Base-by-base conservation (phyloP, 208 protist genomes). In the Novymonas esmeraldas region DNA sequence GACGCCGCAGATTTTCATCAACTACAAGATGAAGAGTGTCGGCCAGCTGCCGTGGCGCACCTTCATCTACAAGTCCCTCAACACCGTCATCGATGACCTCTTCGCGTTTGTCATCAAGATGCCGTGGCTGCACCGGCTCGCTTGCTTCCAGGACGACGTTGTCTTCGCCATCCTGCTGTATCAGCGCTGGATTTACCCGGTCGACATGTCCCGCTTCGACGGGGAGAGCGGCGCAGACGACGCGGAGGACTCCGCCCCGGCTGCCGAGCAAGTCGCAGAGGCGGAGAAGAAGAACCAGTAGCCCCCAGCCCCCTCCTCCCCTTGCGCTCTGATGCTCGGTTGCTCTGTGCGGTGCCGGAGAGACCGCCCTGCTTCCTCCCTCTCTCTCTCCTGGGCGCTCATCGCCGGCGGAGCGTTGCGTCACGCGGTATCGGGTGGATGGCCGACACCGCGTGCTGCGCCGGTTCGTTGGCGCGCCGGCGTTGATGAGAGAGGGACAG, bases 31-130 rank as follows among this genome's bases (percentile, higher is more conserved):
- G 73, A 99, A 99, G 81, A 97, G 85, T 24, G 99, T 99, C 6
- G 96, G 97, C 0, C 97, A 99, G 73, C 78, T 99, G 57, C 98
- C 98, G 33, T 99, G 98, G 97, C 87, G 94, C 52, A 98, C 95
- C 2, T 98, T 99, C 76, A 87, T 98, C 29, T 99, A 99, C 77
- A 98, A 99, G 76, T 89, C 90, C 6, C 82, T 99, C 36, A 99
- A 99, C 73, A 99, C 98, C 1, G 97, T 99, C 65, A 99, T 99
- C 67, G 99, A 99, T 82, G 98, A 99, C 79, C 77, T 99, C 11
- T 99, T 99, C 76, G 97, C 98, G 2, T 99, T 99, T 78, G 94
- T 99, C 60, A 98, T 99, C 46, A 97, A 93, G 72, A 99, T 99
- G 98, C 99, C 99, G 31, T 95, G 85, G 60, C 59, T 99, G 31